These are phyloP conservation scores for Tetrahymena borealis DNA, from an alignment of 73 alveolate genomes.

Conservation along the genomic window DNA sequence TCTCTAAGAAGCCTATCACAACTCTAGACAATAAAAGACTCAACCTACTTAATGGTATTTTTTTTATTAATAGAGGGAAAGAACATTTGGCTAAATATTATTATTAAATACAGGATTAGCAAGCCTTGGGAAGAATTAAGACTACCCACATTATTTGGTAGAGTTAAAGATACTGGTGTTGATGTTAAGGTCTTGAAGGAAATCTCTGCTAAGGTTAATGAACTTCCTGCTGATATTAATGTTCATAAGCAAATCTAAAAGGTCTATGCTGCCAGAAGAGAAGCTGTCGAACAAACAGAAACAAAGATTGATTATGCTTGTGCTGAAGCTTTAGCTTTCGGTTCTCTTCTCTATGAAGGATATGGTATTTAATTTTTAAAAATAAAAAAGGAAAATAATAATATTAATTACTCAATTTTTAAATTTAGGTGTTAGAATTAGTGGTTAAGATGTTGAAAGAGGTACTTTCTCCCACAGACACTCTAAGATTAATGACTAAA, in stretches of 20 bases:
- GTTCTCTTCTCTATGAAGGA: conserved; percentile 67
- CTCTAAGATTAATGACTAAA: conserved; percentile 55
- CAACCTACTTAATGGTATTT: not conserved
- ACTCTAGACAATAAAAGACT: conserved; percentile 9
- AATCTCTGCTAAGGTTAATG: conserved; percentile 61
- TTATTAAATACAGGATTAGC: conserved; percentile 4
- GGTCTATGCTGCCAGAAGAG: conserved; percentile 55
- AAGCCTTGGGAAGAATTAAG: conserved; percentile 28
- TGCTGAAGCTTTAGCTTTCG: conserved; percentile 86
- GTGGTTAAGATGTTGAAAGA: conserved; percentile 77
- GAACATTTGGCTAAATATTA: not conserved
- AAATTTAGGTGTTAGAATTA: conserved; percentile 49
- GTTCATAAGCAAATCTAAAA: conserved; percentile 60
- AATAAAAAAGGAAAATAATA: not conserved
- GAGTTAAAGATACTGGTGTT: conserved; percentile 42
- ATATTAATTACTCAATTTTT: not conserved
- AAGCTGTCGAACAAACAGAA: conserved; percentile 41
- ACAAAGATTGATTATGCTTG: conserved; percentile 70
- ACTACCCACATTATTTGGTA: conserved; percentile 30
- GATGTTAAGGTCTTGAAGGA: conserved; percentile 13
- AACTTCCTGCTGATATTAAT: conserved; percentile 42
- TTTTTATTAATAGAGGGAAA: not conserved
- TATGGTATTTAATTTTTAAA: conserved; percentile 20
- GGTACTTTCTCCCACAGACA: conserved; percentile 84
- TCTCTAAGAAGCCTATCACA: conserved; percentile 51